Evolutionary conservation across 2,329 filamentous ascomycete species (phyloP), one percentile per base, ranked within the genome.

Genomic region (Thelonectria rubi): DNA sequence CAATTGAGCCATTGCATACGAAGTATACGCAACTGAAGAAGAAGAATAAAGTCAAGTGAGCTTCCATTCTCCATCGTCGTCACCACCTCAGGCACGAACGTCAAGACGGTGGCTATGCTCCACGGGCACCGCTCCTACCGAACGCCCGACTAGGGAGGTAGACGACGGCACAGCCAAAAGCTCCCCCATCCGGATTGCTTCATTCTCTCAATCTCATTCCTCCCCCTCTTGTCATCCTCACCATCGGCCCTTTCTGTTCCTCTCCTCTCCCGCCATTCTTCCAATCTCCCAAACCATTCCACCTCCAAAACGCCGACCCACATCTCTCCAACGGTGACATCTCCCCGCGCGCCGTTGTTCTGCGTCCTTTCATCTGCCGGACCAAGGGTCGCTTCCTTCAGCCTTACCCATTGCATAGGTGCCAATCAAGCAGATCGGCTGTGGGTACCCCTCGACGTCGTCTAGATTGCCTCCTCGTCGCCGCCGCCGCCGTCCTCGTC

Each of bases 291-390:
- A 14, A 46, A 5, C 17, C 3, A 18, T 5, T 46, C 14, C 18
- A 18, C n/a, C n/a, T n/a, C n/a, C n/a, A 20, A 18, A 45, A n/a
- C 40, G n/a, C 7, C 18, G 24, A 17, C 42, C 42, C 20, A 30
- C 45, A 26, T 17, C 21, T 21, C 20, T 26, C 24, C 11, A 21
- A 26, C 45, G 14, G 11, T 9, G 21, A 14, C 21, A 15, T 47
- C 20, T n/a, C 42, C 21, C 58, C 56, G 53, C 42, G 51, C 53
- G 43, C 48, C 53, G 42, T n/a, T 26, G 51, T 9, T 40, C 53
- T 47, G 47, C 24, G 43, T 26, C 39, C 37, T 47, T 40, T 42
- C 47, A 57, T 61, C 58, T 57, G 48, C 58, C 48, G 42, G 24
- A 26, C 20, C 48, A 56, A 49, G 53, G 37, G 43, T 37, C 45